Evolutionary conservation across 257 asterid genomes (phyloP).

Genomic region (Ilex asprella): DNA sequence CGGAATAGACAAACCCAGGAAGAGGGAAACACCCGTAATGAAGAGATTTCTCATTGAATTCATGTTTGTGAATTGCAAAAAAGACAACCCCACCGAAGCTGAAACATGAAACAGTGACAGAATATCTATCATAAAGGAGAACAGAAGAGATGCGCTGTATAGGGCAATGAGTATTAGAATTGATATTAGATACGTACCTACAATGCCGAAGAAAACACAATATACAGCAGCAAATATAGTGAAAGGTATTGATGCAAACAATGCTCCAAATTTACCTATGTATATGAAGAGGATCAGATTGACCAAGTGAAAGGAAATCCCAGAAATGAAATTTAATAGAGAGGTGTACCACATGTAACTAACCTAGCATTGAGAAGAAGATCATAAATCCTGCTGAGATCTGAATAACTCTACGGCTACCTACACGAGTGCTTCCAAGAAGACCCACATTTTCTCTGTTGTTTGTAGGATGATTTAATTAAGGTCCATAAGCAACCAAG

Average conservation of each 20-base stretch:
- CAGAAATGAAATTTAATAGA: not conserved
- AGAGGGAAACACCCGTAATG: conserved; percentile 77
- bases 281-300: not conserved
- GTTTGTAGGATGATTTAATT: not conserved
- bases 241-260: conserved; percentile 94
- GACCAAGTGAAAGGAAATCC: conserved; percentile 4
- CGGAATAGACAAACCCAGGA: conserved; percentile 86
- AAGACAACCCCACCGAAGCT: conserved; percentile 95
- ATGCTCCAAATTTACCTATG: conserved; percentile 93
- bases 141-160: not conserved
- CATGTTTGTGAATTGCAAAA: conserved; percentile 95
- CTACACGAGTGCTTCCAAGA: conserved; percentile 97
- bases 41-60: conserved; percentile 95
- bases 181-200: conserved; percentile 39
- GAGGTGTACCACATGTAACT: conserved; percentile 1
- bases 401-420: conserved; percentile 88
- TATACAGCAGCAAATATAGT: conserved; percentile 84
- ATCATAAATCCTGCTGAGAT: conserved; percentile 97
- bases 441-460: conserved; percentile 89
- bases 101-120: conserved; percentile 14
- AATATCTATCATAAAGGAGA: conserved; percentile 2
- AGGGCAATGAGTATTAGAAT: conserved; percentile 2
- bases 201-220: conserved; percentile 88
- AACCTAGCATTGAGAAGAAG: conserved; percentile 81
- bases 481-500: not conserved